A percentile compares a stretch with the other conserved stretches of the same genome.
phyloP scores from a whole-genome alignment of 2,329 filamentous ascomycete genomes.

The Fusarium sp. region DNA sequence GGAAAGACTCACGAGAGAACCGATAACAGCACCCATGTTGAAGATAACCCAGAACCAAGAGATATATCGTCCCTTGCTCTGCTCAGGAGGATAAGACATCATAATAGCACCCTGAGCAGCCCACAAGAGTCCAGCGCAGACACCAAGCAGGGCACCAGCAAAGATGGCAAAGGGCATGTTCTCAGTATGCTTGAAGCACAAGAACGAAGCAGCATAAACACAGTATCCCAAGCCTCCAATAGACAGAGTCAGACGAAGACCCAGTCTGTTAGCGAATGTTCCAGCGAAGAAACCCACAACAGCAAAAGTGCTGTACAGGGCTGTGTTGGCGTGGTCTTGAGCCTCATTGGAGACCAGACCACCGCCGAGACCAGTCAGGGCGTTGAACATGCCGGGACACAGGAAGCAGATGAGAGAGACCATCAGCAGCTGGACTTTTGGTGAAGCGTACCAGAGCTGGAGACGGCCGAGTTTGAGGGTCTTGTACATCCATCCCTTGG shows the following conservation, averaged over 20 bases:
- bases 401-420: slow-evolving; percentile 72
- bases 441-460: slow-evolving; percentile 80
- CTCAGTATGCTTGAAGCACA: slow-evolving; percentile 77
- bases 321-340: slow-evolving; percentile 76
- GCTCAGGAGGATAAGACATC: slow-evolving; percentile 89
- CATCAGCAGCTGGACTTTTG: slow-evolving; percentile 79
- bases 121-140: slow-evolving; percentile 87
- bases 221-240: slow-evolving; percentile 84
- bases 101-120: slow-evolving; percentile 88
- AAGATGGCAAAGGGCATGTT: slow-evolving; percentile 83
- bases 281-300: slow-evolving; percentile 79
- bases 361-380: slow-evolving; percentile 75
- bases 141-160: slow-evolving; percentile 81
- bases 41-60: slow-evolving; percentile 96
- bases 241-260: slow-evolving; percentile 76
- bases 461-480: slow-evolving; percentile 67
- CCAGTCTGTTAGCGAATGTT: slow-evolving; percentile 83
- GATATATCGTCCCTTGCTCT: slow-evolving; percentile 89
- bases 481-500: slow-evolving; percentile 78
- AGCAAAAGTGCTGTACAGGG: slow-evolving; percentile 80
- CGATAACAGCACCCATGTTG: slow-evolving; percentile 91
- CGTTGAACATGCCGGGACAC: slow-evolving; percentile 82
- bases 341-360: slow-evolving; percentile 67
- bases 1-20: slow-evolving; percentile 69
- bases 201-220: slow-evolving; percentile 79